These are phyloP conservation scores for Nelumbo lutea DNA, from an alignment of 164 flowering plant genomes.

Conservation along the genomic window DNA sequence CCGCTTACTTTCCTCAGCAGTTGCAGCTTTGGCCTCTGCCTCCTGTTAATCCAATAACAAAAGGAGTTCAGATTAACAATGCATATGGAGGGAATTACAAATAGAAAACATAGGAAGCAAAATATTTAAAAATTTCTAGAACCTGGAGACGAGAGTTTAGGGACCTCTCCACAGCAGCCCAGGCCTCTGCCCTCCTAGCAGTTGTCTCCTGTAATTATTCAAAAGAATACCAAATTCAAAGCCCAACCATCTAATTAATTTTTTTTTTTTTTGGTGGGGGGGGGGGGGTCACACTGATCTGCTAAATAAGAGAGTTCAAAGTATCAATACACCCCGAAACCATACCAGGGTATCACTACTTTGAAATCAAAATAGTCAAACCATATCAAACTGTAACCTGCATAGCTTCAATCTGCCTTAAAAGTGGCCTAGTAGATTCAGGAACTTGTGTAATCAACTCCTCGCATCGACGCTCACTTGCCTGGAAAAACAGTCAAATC, in stretches of 20 bases:
- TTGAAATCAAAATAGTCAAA: background rate
- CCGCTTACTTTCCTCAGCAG: slow-evolving; percentile 87
- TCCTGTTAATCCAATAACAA: slow-evolving; percentile 46
- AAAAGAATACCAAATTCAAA: slow-evolving; percentile 5
- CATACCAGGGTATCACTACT: background rate
- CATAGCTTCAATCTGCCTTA: slow-evolving; percentile 98
- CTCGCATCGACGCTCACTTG: slow-evolving; percentile 95
- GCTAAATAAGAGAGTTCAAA: no score
- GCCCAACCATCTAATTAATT: background rate
- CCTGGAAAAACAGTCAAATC: slow-evolving; percentile 38
- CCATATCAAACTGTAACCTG: slow-evolving; percentile 48
- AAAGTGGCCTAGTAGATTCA: slow-evolving; percentile 96
- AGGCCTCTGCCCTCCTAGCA: slow-evolving; percentile 87
- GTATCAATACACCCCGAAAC: no score
- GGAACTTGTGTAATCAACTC: slow-evolving; percentile 95
- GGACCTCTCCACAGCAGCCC: slow-evolving; percentile 96
- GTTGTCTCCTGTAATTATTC: slow-evolving; percentile 64
- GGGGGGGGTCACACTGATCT: no score
- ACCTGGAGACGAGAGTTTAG: slow-evolving; percentile 94
- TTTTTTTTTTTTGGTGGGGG: no score
- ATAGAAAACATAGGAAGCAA: slow-evolving; percentile 9
- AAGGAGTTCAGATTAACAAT: slow-evolving; percentile 1
- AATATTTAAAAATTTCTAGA: slow-evolving; percentile 4
- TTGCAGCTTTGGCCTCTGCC: slow-evolving; percentile 94
- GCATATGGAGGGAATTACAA: background rate